Evolutionary conservation across 208 protist species (phyloP).

Genomic region (Wallacemonas sp.): DNA sequence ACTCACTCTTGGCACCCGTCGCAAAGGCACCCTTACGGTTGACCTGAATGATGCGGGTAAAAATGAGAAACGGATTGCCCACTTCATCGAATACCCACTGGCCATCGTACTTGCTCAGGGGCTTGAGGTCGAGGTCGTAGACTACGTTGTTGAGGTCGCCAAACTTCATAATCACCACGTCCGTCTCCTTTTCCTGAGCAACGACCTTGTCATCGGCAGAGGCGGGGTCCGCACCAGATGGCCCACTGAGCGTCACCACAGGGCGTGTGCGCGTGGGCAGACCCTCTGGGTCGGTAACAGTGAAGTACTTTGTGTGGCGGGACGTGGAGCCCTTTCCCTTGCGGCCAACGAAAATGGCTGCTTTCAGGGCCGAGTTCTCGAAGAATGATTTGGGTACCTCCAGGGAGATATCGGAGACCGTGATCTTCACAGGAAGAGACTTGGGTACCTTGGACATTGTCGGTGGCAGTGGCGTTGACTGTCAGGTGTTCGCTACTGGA

Average conservation of each 20-base stretch:
- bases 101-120: conserved; percentile 44
- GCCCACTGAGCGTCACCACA: conserved; percentile 5
- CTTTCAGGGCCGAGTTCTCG: conserved; percentile 22
- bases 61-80: conserved; percentile 33
- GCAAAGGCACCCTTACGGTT: conserved; percentile 18
- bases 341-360: conserved; percentile 37
- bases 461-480: too few relatives aligned
- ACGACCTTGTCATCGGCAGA: conserved; percentile 6
- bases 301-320: conserved; percentile 57
- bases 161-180: conserved; percentile 41
- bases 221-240: neutral
- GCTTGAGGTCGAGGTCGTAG: conserved; percentile 42
- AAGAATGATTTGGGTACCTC: conserved; percentile 44
- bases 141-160: conserved; percentile 41
- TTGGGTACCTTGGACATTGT: conserved; percentile 43
- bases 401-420: conserved; percentile 34
- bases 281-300: conserved; percentile 27
- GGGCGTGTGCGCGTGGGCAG: conserved; percentile 24
- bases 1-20: conserved; percentile 27
- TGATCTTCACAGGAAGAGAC: conserved; percentile 35
- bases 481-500: too few relatives aligned
- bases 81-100: conserved; percentile 45
- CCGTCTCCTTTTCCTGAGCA: conserved; percentile 19
- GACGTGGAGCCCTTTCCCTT: conserved; percentile 33
- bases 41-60: conserved; percentile 30